A percentile compares a stretch with the other conserved stretches of the same genome.
phyloP scores from a whole-genome alignment of 768 basidiomycete species.

The Trametes coccinea region DNA sequence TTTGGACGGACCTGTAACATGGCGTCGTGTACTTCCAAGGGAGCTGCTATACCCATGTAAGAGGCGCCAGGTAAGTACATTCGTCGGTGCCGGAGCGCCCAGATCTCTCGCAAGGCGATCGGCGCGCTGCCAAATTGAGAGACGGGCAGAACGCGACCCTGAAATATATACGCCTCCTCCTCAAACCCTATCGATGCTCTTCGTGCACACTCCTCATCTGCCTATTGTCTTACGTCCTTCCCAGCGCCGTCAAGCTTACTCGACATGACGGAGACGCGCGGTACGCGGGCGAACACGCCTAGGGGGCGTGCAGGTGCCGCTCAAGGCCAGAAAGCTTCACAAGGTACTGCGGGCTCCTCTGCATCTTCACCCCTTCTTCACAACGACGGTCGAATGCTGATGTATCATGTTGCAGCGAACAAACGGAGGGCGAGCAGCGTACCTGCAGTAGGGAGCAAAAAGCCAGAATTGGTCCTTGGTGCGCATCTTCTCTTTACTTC shows the following conservation, averaged over 20 bases:
- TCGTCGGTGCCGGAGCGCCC: conserved; percentile 7
- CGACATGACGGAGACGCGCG: conserved; percentile 8
- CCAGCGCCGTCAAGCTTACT: neutral
- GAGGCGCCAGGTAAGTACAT: neutral
- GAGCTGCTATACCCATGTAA: too few species aligned
- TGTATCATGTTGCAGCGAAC: neutral
- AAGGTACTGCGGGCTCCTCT: conserved; percentile 1
- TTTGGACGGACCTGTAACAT: neutral
- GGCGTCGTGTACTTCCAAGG: neutral
- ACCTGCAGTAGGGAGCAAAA: conserved; percentile 9
- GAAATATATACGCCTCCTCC: neutral
- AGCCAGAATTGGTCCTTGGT: conserved; percentile 17
- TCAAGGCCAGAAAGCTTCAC: neutral
- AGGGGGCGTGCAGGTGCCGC: conserved; percentile 2
- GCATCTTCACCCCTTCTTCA: neutral
- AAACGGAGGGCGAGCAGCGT: conserved; percentile 20
- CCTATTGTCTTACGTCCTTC: conserved; percentile 1
- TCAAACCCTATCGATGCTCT: conserved; percentile 3
- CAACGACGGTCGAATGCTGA: neutral
- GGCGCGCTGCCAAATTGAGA: conserved; percentile 9
- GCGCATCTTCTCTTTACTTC: neutral
- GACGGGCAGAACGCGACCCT: conserved; percentile 14
- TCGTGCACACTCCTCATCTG: neutral
- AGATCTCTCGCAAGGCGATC: conserved; percentile 8
- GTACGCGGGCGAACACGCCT: conserved; percentile 15